Evolutionary conservation across 2,329 filamentous ascomycete species (phyloP), one percentile per base, ranked within the genome.

Genomic region (Colletotrichum viniferum): DNA sequence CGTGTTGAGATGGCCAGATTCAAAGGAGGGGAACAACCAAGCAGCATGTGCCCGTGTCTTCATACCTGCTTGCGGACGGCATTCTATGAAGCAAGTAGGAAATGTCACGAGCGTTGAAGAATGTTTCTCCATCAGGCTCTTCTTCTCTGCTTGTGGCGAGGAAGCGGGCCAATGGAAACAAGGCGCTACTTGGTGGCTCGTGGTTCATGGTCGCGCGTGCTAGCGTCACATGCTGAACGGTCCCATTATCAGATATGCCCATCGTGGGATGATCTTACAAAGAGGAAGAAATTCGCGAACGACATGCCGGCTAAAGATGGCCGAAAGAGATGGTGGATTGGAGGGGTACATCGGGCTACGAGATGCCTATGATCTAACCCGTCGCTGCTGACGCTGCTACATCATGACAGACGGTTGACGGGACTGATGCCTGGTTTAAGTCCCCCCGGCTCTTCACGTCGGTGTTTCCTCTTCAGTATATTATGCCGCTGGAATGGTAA

Each of bases 151-250:
- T 24, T 43, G 32, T 60, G n/a, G 66, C 24, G 24, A n/a, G 32
- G n/a, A 9, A 24, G 61, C 8, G 16, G 16, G 10, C 68, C 21
- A 58, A 62, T 34, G 55, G 56, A 30, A n/a, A n/a, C 9, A 43
- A 66, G 36, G 55, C 69, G 36, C 28, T 24, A 71, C 16, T 21
- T 34, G 14, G n/a, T 58, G 60, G 43, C 48, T 48, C 26, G 56
- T 58, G 73, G 73, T 34, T 63, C 18, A 13, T 52, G n/a, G 21
- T n/a, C 34, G 56, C 52, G 48, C 56, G 56, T 69, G 67, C 30
- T 43, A 32, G 24, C 21, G 26, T 72, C 73, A 73, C 69, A 75
- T 75, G 69, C 43, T 63, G 62, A 32, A 30, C 28, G 60, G 55
- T 18, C 24, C 16, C 30, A 32, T 30, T 32, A 32, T 38, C 24